These are phyloP conservation scores for Penicillium cataractarum DNA, from an alignment of 495 filamentous ascomycete species.

Conservation along the genomic window DNA sequence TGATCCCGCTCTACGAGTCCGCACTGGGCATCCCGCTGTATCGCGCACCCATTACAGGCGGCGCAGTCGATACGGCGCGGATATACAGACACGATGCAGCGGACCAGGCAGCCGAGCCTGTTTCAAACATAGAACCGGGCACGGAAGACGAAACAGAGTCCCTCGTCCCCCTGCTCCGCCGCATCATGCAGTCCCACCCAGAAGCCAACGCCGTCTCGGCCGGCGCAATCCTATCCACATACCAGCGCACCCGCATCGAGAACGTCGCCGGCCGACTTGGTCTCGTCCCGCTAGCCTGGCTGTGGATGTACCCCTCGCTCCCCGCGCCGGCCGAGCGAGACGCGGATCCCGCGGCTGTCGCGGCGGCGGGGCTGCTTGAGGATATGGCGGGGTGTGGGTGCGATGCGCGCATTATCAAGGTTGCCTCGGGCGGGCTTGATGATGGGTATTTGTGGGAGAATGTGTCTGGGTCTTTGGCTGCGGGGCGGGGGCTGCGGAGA, in stretches of 20 bases:
- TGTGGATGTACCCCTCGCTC: constrained; percentile 89
- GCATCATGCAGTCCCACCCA: constrained; percentile 67
- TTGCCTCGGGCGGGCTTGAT: constrained; percentile 87
- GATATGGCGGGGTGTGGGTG: constrained; percentile 80
- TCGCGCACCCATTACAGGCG: constrained; percentile 70
- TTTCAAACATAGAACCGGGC: neutral
- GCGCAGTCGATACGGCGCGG: constrained; percentile 58
- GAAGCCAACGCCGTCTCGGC: constrained; percentile 81
- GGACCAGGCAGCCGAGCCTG: constrained; percentile 20
- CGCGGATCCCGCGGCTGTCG: constrained; percentile 30
- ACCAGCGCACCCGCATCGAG: constrained; percentile 93
- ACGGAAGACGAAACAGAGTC: constrained; percentile 82
- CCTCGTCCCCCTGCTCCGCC: constrained; percentile 69
- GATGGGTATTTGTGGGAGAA: constrained; percentile 82
- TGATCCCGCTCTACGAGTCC: constrained; percentile 82
- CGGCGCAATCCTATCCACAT: constrained; percentile 90
- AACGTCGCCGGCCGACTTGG: constrained; percentile 78
- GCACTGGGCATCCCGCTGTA: constrained; percentile 81
- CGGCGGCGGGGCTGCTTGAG: constrained; percentile 59
- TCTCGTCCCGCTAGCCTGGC: constrained; percentile 76
- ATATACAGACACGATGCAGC: constrained; percentile 31
- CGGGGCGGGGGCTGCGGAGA: constrained; percentile 48
- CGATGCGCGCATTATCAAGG: constrained; percentile 89
- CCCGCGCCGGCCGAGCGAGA: constrained; percentile 43
- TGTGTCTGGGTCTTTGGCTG: constrained; percentile 52